Evolutionary conservation across 345 rosid genomes (phyloP).

Genomic region (Moricandia moricandioides): DNA sequence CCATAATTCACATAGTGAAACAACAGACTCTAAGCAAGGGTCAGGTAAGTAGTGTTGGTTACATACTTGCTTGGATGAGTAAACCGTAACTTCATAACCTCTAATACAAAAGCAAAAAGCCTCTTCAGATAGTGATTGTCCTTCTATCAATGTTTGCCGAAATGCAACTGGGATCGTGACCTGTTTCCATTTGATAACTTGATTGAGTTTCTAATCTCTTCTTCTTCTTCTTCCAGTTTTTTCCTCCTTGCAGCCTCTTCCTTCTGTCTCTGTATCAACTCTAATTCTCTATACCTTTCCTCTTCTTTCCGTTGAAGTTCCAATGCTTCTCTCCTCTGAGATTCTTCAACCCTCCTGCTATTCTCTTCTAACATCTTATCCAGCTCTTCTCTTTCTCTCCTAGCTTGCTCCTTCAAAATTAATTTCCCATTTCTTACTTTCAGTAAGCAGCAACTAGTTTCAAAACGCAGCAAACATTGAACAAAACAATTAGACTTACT

Average conservation of each 20-base stretch:
- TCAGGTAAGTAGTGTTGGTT: background rate
- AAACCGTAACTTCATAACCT: constrained; percentile 2
- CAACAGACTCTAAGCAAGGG: constrained; percentile 5
- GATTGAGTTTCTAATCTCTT: constrained; percentile 45
- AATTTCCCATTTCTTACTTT: background rate
- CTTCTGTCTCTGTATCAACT: constrained; percentile 71
- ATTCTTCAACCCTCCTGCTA: constrained; percentile 73
- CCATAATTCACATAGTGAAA: background rate
- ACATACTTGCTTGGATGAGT: background rate
- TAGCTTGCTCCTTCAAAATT: constrained; percentile 61
- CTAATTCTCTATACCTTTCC: constrained; percentile 74
- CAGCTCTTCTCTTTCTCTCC: constrained; percentile 78
- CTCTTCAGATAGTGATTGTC: background rate
- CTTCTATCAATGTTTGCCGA: constrained; percentile 19
- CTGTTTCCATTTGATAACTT: constrained; percentile 44
- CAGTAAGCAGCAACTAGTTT: background rate
- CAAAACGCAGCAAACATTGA: background rate
- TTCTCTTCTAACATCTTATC: constrained; percentile 91
- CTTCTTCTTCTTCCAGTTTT: constrained; percentile 73
- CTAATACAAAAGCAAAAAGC: background rate
- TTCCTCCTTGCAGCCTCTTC: constrained; percentile 75
- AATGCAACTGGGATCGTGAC: constrained; percentile 49
- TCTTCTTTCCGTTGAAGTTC: constrained; percentile 80
- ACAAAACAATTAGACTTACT: constrained; percentile 40
- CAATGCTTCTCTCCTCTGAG: constrained; percentile 79